Evolutionary conservation across 1,139 yeast species (phyloP), one percentile per base, ranked within the genome.

Genomic region (Suhomyces wounanorum): DNA sequence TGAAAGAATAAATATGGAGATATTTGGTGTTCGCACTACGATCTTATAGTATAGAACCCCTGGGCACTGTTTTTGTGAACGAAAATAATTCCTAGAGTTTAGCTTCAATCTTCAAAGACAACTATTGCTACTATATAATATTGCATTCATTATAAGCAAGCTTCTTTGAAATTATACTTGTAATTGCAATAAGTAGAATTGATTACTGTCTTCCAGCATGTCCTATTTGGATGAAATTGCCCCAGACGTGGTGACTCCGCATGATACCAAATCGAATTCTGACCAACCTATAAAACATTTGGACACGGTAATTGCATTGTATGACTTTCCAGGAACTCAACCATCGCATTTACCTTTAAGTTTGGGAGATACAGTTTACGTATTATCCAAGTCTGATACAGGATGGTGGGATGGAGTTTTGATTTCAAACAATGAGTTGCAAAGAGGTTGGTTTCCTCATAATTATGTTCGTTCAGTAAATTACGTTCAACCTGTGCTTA

Each of bases 321-420:
- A 79, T 58, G 83, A 78, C 51, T 78, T 77, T 58, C 79, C 78
- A 6, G 79, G 79, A 3, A 71, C 78, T 3, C 76, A 75, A 43
- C 70, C 79, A 1, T 72, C 76, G 17, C 77, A 78, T 50, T 65
- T 82, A 36, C 78, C 79, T 8, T 62, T 82, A 26, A 69, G 66
- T 49, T 65, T 78, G 7, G 85, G 84, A 21, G 85, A 81, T 53
- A 73, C 83, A 2, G 60, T 82, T 1, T 73, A 79, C 54, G 84
- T 82, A 21, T 64, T 82, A 13, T 64, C 77, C 13, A 84, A 83
- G 54, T 71, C 81, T 8, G 80, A 78, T 30, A 64, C 79, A 2
- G 87, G 87, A 1, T 87, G 95, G 95, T 85, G 91, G 89, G 94
- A 87, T 63, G 92, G 92, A 3, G 77, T 85, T 10, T 62, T 76